phyloP scores from a whole-genome alignment of 2,329 filamentous ascomycete species.

The Colletotrichum truncatum region DNA sequence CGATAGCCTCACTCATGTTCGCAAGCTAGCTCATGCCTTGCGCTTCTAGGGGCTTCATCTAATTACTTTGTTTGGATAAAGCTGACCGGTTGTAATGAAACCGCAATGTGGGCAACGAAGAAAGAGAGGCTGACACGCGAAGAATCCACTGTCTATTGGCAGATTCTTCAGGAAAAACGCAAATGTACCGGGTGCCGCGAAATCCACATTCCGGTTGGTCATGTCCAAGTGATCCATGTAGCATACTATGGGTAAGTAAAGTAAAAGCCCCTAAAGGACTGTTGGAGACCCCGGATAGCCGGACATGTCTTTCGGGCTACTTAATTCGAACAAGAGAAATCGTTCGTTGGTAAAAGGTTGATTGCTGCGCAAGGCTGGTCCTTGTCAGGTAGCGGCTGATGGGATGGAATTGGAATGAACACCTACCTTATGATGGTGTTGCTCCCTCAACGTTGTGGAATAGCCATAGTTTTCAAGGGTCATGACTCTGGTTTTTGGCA shows the following conservation, averaged over 20 bases:
- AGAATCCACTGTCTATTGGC: not conserved
- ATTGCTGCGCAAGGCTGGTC: not conserved
- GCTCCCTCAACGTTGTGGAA: constrained; percentile 23
- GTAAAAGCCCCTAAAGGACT: not conserved
- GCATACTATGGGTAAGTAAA: not conserved
- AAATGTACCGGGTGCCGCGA: constrained; percentile 5
- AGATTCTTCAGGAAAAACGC: not conserved
- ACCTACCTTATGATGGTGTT: constrained; percentile 12
- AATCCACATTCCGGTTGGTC: constrained; percentile 21
- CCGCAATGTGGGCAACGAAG: not conserved
- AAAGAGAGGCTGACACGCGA: constrained; percentile 3
- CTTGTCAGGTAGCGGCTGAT: constrained; percentile 8
- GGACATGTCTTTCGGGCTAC: not conserved
- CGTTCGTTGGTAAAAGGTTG: constrained; percentile 1
- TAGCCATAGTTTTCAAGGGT: constrained; percentile 13
- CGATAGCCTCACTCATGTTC: not conserved
- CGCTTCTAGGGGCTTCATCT: not conserved
- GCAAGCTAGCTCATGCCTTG: not conserved
- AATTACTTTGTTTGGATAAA: not conserved
- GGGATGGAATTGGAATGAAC: constrained; percentile 29
- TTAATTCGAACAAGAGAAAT: not conserved
- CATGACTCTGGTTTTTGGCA: constrained; percentile 3
- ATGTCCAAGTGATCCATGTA: not conserved
- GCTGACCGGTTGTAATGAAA: not conserved
- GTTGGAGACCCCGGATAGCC: not conserved